Base-by-base conservation (phyloP, 257 asterid genomes). In the Ocimum tenuiflorum region DNA sequence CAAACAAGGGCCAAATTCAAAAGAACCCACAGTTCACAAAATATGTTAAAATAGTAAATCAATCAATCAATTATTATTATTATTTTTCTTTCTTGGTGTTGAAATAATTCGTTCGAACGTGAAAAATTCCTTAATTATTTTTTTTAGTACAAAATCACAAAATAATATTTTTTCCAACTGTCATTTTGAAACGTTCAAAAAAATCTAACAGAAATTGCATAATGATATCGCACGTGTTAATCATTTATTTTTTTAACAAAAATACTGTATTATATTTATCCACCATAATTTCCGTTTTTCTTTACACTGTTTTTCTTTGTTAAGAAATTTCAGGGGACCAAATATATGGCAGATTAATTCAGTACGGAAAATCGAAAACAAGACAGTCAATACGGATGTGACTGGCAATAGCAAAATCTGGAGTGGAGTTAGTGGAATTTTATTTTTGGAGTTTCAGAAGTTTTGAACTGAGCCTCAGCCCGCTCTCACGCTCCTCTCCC, bases 401-500 rank as follows among this genome's bases (percentile, higher is more conserved):
- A 2, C 18, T 76, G 82, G 75, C 45, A 60, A 49, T 69, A 67
- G 77, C 5, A 63, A 71, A 72, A 64, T 33, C 43, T 41, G 76
- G 80, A 72, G 52, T 74, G 86, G 78, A 48, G 46, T 46, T 35
- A 65, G 80, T 24, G 60, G 13, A 29, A 31, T 55, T 69, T 43
- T 46, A 49, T 63, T 55, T 69, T 69, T 57, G 48, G 65, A 59
- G 69, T 64, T 77, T 72, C 50, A 55, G 63, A 76, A 46, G 78
- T 69, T 89, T 82, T 85, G 85, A 86, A 85, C 82, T 65, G 60
- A 71, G 79, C 60, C 71, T 68, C 72, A 71, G 81, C 94, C 91
- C 96, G 91, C 96, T 77, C 89, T 78, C 82, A 73, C 79, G 61
- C 87, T 46, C 73, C 75, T 22, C 67, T 53, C 78, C 57, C 17